Base-by-base conservation (phyloP, 2,329 filamentous ascomycete genomes). In the Neonectria faginata region DNA sequence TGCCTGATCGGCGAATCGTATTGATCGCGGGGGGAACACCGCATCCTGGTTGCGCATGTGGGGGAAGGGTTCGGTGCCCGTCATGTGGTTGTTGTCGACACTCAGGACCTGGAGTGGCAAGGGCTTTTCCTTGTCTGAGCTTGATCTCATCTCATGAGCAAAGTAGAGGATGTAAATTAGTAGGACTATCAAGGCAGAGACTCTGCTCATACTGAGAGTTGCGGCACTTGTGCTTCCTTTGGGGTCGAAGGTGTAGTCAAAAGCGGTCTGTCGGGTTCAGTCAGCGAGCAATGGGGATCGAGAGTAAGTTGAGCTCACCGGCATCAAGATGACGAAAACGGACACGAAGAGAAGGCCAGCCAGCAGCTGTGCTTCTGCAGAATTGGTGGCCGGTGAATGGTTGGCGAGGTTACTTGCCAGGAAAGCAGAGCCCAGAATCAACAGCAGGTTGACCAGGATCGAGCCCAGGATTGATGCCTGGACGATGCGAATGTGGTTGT, bases 361-460 rank as follows among this genome's bases (percentile, higher is more conserved):
- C 1, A 81, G 59, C 2, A 81, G 73, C 53, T 79, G 77, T 0
- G 78, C 76, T 36, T 78, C 78, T 4, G 73, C 70, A 7, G 70
- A 67, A 59, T 76, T 75, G 60, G 74, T 74, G 11, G 80, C 78
- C 73, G 91, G 89, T 76, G 93, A 90, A 70, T 87, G 85, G 74
- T 87, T 91, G 54, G 88, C 86, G 39, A 92, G 82, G 55, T 90
- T 91, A 67, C 90, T 91, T 6, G 91, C 80, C 2, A 93, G 78
- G 69, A 94, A 91, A 39, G 89, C 89, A 86, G 92, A 92, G 66
- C 92, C 91, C 53, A 94, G 82, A 68, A 93, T 93, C 44, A 93
- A 82, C 4, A 94, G 81, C 51, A 94, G 77, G 72, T 94, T 94
- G 60, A 92, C 89, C n/a, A 94, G 81, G 60, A 94, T 92, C 1